Percentiles rank a stretch among this genome's conserved stretches.
Conservation (phyloP, 805 yeast species). For the Metschnikowia orientalis region DNA sequence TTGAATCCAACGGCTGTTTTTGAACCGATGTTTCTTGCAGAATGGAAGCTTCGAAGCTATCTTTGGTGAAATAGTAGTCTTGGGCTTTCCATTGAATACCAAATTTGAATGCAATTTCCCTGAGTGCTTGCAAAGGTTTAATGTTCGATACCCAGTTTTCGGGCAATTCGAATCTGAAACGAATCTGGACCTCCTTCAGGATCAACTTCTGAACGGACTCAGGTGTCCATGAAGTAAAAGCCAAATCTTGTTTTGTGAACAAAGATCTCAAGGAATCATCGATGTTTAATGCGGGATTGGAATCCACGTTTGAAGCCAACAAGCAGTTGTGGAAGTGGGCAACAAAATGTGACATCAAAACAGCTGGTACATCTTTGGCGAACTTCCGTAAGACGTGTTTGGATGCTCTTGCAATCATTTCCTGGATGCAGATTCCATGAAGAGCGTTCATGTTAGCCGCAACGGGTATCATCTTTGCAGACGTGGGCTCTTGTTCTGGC, state of each 20-base stretch:
- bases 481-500: constrained; percentile 23
- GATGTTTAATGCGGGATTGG: constrained; percentile 34
- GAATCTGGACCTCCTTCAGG: constrained; percentile 47
- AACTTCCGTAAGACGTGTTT: constrained; percentile 66
- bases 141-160: constrained; percentile 43
- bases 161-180: constrained; percentile 62
- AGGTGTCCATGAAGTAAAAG: constrained; percentile 45
- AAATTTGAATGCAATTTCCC: constrained; percentile 68
- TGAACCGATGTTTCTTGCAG: constrained; percentile 23
- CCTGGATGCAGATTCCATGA: constrained; percentile 47
- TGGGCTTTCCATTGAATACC: constrained; percentile 81
- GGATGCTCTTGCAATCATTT: constrained; percentile 73
- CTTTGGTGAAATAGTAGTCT: constrained; percentile 46
- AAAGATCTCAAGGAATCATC: constrained; percentile 40
- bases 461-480: constrained; percentile 40
- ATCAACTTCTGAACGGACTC: constrained; percentile 42
- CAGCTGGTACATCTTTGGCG: constrained; percentile 45
- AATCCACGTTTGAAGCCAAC: constrained; percentile 48
- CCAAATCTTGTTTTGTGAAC: constrained; percentile 38
- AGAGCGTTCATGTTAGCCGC: constrained; percentile 46
- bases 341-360: constrained; percentile 55
- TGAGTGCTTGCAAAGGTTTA: constrained; percentile 46
- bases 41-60: constrained; percentile 28
- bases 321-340: constrained; percentile 70
- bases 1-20: constrained; percentile 11